These are phyloP conservation scores for Oryza australiensis DNA, from an alignment of 176 grass and related monocot genomes.

Conservation along the genomic window DNA sequence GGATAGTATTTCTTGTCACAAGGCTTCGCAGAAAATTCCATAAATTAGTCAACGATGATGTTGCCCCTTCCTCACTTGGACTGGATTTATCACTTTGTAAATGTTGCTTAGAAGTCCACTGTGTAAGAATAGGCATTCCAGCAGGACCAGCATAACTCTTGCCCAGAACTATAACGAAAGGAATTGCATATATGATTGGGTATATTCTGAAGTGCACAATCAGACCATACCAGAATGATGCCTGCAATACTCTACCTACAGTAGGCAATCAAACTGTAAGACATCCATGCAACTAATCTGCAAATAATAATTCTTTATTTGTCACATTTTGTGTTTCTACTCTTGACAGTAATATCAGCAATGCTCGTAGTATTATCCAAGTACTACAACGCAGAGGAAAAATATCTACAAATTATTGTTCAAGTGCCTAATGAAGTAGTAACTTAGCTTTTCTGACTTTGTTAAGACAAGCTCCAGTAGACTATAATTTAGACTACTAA, in stretches of 20 bases:
- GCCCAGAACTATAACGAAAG: slow-evolving; percentile 77
- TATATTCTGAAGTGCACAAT: slow-evolving; percentile 97
- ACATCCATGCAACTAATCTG: neutral
- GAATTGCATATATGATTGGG: slow-evolving; percentile 86
- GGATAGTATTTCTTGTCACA: slow-evolving; percentile 58
- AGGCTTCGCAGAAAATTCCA: slow-evolving; percentile 49
- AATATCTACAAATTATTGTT: neutral
- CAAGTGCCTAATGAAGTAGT: slow-evolving; percentile 6
- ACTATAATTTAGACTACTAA: neutral
- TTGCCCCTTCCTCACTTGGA: slow-evolving; percentile 37
- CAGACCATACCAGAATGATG: slow-evolving; percentile 88
- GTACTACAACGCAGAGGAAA: neutral
- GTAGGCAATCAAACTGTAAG: slow-evolving; percentile 37
- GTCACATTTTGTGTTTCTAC: neutral
- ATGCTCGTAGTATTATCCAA: neutral
- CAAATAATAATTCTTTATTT: neutral
- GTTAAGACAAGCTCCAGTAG: neutral
- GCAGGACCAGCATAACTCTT: slow-evolving; percentile 41
- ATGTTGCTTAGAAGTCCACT: slow-evolving; percentile 52
- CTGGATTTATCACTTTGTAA: slow-evolving; percentile 3
- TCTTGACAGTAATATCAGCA: neutral
- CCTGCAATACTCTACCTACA: slow-evolving; percentile 79
- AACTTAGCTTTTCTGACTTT: neutral
- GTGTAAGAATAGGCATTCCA: slow-evolving; percentile 53
- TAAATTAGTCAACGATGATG: slow-evolving; percentile 15